Base-by-base conservation (phyloP, 768 basidiomycete genomes). In the Pisolithus marmoratus region DNA sequence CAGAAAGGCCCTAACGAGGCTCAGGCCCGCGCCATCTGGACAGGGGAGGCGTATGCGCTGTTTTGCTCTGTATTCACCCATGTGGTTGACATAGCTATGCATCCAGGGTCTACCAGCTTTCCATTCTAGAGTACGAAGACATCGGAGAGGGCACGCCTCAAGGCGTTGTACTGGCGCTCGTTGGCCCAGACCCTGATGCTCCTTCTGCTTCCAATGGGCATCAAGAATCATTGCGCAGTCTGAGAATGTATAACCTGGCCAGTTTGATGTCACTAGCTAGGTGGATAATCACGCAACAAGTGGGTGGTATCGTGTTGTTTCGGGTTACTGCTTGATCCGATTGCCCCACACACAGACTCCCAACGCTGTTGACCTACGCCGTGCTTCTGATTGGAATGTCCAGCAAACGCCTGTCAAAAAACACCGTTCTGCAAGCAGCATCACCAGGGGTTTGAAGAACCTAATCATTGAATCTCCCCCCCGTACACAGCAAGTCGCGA, bases 161-260 rank as follows among this genome's bases (percentile, higher is more conserved):
- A 60, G 89, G 90, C 14, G 88, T 93, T 19, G 82, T 90, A 24
- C 74, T 93, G 3, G 81, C 80, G 4, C 77, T 93, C 24, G 84
- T 92, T 6, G 84, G 87, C 19, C 79, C 84, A 1, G 79, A 82
- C 19, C 61, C 72, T 3, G 80, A 81, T 20, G 73, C 76, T 5
- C 66, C 72, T 2, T 59, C 61, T 26, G 62, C 63, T 29, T 58
- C 62, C 44, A 60, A 46, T 38, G 81, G 77, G 53, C 82, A 87
- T 36, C 67, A 75, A 47, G 86, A 88, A 56, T 64, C 74, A 7
- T 59, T 74, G 37, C 75, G 82, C 44, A 72, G 74, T 7, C 67
- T 91, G 38, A 80, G 90, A 38, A 91, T 93, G 89, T 93, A 93
- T 65, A 92, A 84, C 60, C 73, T 93, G 19, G 74, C 81, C 19